A percentile compares a stretch with the other conserved stretches of the same genome.
These are phyloP conservation scores for Noccaea caerulescens DNA, from an alignment of 345 rosid genomes.

Conservation along the genomic window DNA sequence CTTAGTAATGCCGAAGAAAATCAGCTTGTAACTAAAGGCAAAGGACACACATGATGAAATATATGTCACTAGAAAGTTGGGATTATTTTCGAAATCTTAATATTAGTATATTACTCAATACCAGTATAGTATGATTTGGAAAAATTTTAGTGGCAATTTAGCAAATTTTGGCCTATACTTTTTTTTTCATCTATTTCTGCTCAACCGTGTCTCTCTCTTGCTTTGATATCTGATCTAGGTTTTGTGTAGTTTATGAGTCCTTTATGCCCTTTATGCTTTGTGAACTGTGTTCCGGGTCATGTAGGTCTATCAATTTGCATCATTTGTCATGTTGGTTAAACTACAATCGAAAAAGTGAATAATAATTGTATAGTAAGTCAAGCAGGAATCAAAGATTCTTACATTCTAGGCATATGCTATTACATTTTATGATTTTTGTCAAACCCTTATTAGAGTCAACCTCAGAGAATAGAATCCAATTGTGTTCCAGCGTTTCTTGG, in stretches of 20 bases:
- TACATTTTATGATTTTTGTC: conserved; percentile 3
- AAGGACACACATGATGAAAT: conserved; percentile 9
- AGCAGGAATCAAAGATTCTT: conserved; percentile 14
- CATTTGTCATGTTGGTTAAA: not conserved
- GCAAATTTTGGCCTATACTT: not conserved
- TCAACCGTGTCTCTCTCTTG: not conserved
- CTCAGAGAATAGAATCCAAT: conserved; percentile 17
- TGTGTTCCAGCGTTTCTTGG: conserved; percentile 17
- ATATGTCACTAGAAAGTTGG: conserved; percentile 6
- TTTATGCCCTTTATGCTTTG: not conserved
- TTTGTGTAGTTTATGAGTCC: conserved; percentile 2
- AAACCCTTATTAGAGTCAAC: conserved; percentile 16
- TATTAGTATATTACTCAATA: not conserved
- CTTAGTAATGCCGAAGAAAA: not conserved
- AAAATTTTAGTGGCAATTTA: conserved; percentile 1
- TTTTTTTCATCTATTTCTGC: not conserved
- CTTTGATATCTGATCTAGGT: conserved; percentile 10
- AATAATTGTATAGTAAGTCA: conserved; percentile 7
- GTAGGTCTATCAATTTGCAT: not conserved
- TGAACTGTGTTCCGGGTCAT: not conserved
- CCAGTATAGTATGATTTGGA: not conserved
- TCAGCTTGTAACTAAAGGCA: conserved; percentile 1
- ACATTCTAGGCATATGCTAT: conserved; percentile 19
- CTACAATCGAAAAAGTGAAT: conserved; percentile 9
- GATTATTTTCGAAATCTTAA: not conserved